A percentile compares a stretch with the other conserved stretches of the same genome.
These are phyloP conservation scores for Fusarium dlaminii DNA, from an alignment of 2,329 filamentous ascomycete genomes.

Conservation along the genomic window DNA sequence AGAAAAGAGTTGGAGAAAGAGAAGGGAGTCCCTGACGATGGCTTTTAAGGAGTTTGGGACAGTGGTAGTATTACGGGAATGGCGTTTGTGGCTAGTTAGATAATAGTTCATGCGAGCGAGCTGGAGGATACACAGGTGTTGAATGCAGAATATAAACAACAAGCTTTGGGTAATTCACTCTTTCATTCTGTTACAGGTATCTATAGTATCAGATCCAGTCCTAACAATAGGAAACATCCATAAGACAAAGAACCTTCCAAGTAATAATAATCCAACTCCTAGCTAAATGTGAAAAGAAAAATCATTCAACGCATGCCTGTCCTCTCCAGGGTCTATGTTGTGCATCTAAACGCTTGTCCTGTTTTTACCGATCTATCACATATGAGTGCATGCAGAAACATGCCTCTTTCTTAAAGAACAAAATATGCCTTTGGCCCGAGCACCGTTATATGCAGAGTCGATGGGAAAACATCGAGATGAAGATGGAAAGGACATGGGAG, in stretches of 20 bases:
- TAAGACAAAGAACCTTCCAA: background rate
- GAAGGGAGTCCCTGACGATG: slow-evolving; percentile 48
- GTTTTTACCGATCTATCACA: slow-evolving; percentile 39
- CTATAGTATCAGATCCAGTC: slow-evolving; percentile 23
- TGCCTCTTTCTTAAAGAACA: slow-evolving; percentile 30
- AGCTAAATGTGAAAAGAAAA: background rate
- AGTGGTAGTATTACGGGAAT: background rate
- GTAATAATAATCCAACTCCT: slow-evolving; percentile 27
- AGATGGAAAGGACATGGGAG: slow-evolving; percentile 2
- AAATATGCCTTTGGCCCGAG: slow-evolving; percentile 10
- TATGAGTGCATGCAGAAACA: slow-evolving; percentile 10
- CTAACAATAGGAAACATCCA: background rate
- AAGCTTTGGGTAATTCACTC: background rate
- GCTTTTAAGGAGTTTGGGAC: slow-evolving; percentile 19
- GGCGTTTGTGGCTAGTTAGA: background rate
- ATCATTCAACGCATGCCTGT: background rate
- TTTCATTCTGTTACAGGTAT: slow-evolving; percentile 37
- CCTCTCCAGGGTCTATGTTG: slow-evolving; percentile 33
- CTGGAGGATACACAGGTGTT: background rate
- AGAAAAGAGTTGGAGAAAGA: slow-evolving; percentile 54
- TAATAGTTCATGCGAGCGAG: background rate
- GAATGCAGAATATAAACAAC: background rate
- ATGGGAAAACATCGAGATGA: slow-evolving; percentile 6
- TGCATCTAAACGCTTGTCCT: slow-evolving; percentile 28
- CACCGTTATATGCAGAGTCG: slow-evolving; percentile 25